phyloP scores from a whole-genome alignment of 2,329 filamentous ascomycete genomes.

The Trichoderma sp. region DNA sequence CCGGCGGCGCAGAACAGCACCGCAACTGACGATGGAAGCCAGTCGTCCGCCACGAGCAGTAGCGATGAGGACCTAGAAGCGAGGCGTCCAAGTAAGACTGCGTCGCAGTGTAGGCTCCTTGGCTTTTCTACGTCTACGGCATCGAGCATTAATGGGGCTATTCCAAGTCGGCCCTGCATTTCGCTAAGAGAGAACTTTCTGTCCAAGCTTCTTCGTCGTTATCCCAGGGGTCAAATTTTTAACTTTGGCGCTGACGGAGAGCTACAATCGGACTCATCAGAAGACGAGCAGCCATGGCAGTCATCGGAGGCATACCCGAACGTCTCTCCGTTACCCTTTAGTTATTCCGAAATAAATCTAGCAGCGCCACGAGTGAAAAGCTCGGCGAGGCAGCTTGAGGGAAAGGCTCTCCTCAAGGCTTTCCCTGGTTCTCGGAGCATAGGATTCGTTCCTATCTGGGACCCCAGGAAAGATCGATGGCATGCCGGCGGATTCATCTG shows the following conservation, averaged over 20 bases:
- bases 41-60: conserved; percentile 25
- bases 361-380: not conserved
- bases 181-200: conserved; percentile 43
- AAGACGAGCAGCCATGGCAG: conserved; percentile 25
- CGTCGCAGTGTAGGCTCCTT: conserved; percentile 35
- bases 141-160: conserved; percentile 37
- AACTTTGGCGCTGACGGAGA: conserved; percentile 44
- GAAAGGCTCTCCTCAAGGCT: conserved; percentile 33
- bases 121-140: conserved; percentile 40
- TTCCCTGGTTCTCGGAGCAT: conserved; percentile 49
- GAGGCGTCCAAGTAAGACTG: not conserved
- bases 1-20: not conserved
- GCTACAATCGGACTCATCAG: conserved; percentile 35
- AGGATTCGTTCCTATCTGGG: conserved; percentile 51
- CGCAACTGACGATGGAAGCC: conserved; percentile 21
- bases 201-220: conserved; percentile 42
- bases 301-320: not conserved
- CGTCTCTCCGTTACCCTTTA: not conserved
- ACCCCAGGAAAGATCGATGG: conserved; percentile 47
- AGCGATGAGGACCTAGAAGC: conserved; percentile 27
- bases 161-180: conserved; percentile 20
- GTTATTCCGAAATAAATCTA: not conserved
- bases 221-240: conserved; percentile 50
- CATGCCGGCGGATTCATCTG: conserved; percentile 53
- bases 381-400: conserved; percentile 25